A percentile compares a stretch with the other conserved stretches of the same genome.
Conservation (phyloP, 768 basidiomycete species). For the Neoboletus magnificus region DNA sequence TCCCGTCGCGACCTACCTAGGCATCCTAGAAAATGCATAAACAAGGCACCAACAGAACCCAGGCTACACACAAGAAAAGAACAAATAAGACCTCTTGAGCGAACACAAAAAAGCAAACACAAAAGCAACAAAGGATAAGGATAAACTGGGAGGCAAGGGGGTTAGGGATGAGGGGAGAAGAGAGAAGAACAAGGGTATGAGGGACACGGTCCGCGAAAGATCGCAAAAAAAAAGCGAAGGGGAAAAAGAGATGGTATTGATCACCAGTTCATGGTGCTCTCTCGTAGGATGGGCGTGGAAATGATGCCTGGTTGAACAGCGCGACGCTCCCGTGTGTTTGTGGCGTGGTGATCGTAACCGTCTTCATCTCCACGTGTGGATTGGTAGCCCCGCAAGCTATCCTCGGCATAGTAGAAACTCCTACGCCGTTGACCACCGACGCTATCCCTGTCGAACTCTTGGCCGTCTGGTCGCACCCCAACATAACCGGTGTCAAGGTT, state of each 20-base stretch:
- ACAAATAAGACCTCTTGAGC: background rate
- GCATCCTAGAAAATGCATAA: constrained; percentile 22
- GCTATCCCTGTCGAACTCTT: constrained; percentile 75
- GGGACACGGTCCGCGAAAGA: constrained; percentile 7
- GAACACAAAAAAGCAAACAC: background rate
- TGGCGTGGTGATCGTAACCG: constrained; percentile 34
- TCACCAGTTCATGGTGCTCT: constrained; percentile 88
- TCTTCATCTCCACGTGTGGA: constrained; percentile 36
- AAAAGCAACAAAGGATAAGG: background rate
- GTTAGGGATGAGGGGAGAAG: background rate
- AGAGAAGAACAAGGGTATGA: constrained; percentile 11
- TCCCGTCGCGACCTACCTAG: constrained; percentile 18
- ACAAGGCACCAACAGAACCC: constrained; percentile 25
- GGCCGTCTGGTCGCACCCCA: constrained; percentile 58
- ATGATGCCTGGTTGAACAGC: constrained; percentile 60
- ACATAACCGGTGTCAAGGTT: constrained; percentile 19
- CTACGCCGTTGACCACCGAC: constrained; percentile 68
- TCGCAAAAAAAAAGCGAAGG: background rate
- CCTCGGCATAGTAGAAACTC: constrained; percentile 87
- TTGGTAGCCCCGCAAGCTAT: constrained; percentile 65
- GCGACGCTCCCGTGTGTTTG: constrained; percentile 53
- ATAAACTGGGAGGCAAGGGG: background rate
- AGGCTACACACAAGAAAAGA: constrained; percentile 13
- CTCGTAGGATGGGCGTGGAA: constrained; percentile 70
- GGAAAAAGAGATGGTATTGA: background rate